Percentiles rank a stretch among this genome's conserved stretches.
Conservation (phyloP, 2,329 filamentous ascomycete genomes). For the Ophiostoma piceae region DNA sequence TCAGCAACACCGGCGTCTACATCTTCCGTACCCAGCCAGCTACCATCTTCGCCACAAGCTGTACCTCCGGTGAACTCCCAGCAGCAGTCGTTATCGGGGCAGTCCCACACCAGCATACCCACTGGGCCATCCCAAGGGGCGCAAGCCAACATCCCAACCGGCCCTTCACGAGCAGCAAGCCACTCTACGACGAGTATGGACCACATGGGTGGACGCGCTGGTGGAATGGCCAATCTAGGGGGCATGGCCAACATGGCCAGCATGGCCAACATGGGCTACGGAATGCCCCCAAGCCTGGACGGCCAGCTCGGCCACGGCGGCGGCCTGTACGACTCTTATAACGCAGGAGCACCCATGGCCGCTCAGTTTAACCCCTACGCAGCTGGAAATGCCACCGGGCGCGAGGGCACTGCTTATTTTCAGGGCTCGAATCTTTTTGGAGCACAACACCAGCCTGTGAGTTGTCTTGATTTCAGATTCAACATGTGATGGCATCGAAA, state of each 20-base stretch:
- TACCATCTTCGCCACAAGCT: constrained; percentile 20
- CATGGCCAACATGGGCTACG: constrained; percentile 15
- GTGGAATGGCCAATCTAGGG: constrained; percentile 7
- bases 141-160: constrained; percentile 23
- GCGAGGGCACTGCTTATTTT: constrained; percentile 61
- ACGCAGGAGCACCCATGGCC: constrained; percentile 3
- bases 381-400: constrained; percentile 54
- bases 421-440: constrained; percentile 50
- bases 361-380: constrained; percentile 68
- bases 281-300: constrained; percentile 17
- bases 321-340: constrained; percentile 23
- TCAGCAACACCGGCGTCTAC: constrained; percentile 19
- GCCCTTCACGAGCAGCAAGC: constrained; percentile 22
- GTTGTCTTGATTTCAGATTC: constrained; percentile 27
- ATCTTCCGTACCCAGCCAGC: constrained; percentile 15
- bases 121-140: constrained; percentile 22
- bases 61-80: neutral
- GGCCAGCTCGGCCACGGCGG: constrained; percentile 18
- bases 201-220: constrained; percentile 37
- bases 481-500: too few relatives aligned
- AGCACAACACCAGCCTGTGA: constrained; percentile 56
- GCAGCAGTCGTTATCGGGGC: constrained; percentile 14
- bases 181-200: constrained; percentile 39
- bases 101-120: constrained; percentile 17
- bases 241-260: constrained; percentile 37